Conservation (phyloP, 352 stramenopile genomes). For the Phytophthora sojae region DNA sequence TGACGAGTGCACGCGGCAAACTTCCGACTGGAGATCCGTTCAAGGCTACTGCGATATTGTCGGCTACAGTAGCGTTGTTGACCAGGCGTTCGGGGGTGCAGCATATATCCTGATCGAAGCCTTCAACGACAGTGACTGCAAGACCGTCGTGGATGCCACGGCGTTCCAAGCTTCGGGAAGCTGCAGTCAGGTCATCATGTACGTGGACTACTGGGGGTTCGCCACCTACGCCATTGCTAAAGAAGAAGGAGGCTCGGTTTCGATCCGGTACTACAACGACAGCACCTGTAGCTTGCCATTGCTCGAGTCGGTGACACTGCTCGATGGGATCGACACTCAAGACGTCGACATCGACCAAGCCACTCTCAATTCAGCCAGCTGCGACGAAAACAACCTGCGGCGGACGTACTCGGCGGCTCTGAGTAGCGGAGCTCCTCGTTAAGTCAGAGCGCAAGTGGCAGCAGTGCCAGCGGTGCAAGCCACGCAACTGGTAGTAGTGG, state of each 20-base stretch:
- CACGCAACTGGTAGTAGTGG: not conserved
- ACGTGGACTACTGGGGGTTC: not conserved
- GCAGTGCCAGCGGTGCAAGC: not conserved
- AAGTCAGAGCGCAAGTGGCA: not conserved
- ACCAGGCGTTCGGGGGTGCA: not conserved
- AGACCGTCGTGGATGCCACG: not conserved
- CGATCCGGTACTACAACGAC: constrained; percentile 8
- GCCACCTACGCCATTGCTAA: constrained; percentile 1
- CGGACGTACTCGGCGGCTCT: constrained; percentile 6
- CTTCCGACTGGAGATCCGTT: not conserved
- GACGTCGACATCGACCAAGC: not conserved
- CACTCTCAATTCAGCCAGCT: not conserved
- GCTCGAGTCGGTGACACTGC: not conserved
- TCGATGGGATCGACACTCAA: not conserved
- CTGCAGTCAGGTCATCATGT: constrained; percentile 8
- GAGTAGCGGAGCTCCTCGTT: not conserved
- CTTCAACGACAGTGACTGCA: not conserved
- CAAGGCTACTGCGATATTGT: not conserved
- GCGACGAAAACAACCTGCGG: constrained; percentile 1
- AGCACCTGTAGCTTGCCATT: not conserved
- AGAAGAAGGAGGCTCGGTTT: not conserved
- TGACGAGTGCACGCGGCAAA: not conserved
- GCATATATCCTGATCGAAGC: not conserved
- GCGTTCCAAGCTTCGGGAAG: constrained; percentile 4
- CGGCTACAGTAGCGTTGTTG: not conserved